Evolutionary conservation across 2,329 filamentous ascomycete genomes (phyloP), one percentile per base, ranked within the genome.

Genomic region (Xylaria sp.): DNA sequence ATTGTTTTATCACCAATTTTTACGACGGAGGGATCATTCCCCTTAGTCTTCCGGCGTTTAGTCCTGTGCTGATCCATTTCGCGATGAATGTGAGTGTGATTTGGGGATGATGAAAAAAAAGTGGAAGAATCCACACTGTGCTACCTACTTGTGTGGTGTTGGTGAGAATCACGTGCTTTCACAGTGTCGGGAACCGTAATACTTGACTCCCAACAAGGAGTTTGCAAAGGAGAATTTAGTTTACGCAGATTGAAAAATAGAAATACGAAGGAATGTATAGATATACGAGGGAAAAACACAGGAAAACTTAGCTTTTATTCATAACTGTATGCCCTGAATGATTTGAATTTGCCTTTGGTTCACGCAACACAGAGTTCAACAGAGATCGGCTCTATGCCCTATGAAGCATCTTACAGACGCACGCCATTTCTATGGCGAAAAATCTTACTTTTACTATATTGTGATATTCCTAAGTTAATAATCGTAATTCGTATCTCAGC

Each of bases 1-100:
- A 87, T 83, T 13, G 77, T 73, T 62, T 84, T 87, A 31, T 81
- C 78, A 15, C 84, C 83, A 38, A 87, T 79, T 27, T 77, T 83
- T 62, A 87, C 70, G 5, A 81, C 74, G 55, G 82, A 60, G 69
- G 74, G 22, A 75, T 73, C 57, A 62, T 73, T 72, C 42, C 67
- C 62, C 54, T 73, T 75, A 1, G 72, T 76, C 69, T 80, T 82
- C 17, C 78, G 77, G 69, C 77, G 81, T 70, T 82, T 83, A 15
- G 77, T 71, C 73, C 63, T 73, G 61, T 73, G 77, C 64, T 75
- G 75, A 55, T 71, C 75, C 58, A 72, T 72, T 69, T 69, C 72
- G 50, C 65, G 53, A 7, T 61, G 36, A 36, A 63, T 38, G 47
- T 57, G 49, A 49, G 17, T 51, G 39, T 29, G 33, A 25, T 55